These are phyloP conservation scores for Hanseniaspora valbyensis DNA, from an alignment of 805 yeast genomes.

Conservation along the genomic window DNA sequence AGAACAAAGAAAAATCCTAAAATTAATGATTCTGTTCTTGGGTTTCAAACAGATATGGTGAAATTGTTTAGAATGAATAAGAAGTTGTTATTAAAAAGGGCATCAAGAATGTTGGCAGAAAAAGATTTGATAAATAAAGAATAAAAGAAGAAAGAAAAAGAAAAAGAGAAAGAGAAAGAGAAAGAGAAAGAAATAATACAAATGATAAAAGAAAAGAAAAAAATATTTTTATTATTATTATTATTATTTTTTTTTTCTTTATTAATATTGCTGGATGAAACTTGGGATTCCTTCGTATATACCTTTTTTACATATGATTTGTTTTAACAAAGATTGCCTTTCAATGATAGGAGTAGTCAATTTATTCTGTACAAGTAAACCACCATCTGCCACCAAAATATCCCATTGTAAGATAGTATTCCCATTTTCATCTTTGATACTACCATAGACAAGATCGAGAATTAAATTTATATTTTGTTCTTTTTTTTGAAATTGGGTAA, in stretches of 20 bases:
- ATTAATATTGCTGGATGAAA: not conserved
- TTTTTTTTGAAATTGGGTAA: not conserved
- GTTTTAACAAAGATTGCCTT: not conserved
- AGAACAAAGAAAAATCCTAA: slow-evolving; percentile 30
- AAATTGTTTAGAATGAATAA: slow-evolving; percentile 10
- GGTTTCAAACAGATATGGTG: slow-evolving; percentile 28
- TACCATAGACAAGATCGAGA: not conserved
- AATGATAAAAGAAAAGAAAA: too few species aligned
- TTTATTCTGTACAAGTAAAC: not conserved
- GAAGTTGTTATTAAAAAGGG: slow-evolving; percentile 3
- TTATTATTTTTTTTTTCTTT: too few species aligned
- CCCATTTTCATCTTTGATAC: not conserved
- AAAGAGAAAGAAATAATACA: too few species aligned
- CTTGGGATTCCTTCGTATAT: slow-evolving; percentile 3
- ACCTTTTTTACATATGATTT: not conserved
- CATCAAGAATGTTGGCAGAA: not conserved
- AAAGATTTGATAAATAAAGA: not conserved
- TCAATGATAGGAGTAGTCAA: not conserved
- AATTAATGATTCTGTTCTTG: slow-evolving; percentile 26
- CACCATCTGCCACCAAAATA: not conserved
- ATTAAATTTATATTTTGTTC: not conserved
- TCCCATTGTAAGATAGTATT: not conserved
- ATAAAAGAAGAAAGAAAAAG: too few species aligned
- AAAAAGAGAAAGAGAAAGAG: too few species aligned
- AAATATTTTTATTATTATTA: too few species aligned